Evolutionary conservation across 495 filamentous ascomycete species (phyloP), one percentile per base, ranked within the genome.

Genomic region (Penicillium paxilli): DNA sequence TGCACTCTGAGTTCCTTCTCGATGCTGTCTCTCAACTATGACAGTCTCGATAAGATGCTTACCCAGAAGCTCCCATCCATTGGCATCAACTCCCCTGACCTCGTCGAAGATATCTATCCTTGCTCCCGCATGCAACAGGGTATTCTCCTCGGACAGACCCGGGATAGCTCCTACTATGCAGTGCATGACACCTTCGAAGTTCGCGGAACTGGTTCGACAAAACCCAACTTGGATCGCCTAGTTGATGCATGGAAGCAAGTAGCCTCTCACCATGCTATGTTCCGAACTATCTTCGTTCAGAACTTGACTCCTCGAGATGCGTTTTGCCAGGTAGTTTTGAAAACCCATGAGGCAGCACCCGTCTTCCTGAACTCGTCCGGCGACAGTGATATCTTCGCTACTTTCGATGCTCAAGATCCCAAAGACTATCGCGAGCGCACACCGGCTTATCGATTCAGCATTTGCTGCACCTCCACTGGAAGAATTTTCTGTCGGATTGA

Each of bases 81-180:
- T 12, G 79, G 79, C 5, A 69, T 88, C 0, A 44, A 51, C 0
- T 70, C 72, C 5, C 22, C 74, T 3, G 65, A 69, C 5, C 54
- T 73, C n/a, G 57, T 83, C 6, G 81, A 90, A 62, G 81, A 85
- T 48, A 78, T 80, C 17, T 89, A 88, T 52, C 85, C 85, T 4
- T 86, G 82, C 50, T 85, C 86, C 7, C 80, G 80, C 2, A 84
- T 87, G 62, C 87, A 91, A 57, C 80, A 87, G 57, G 86, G 80
- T 28, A 81, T 90, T 17, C 60, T 90, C 8, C 78, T 87, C 30
- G 83, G 83, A 46, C 82, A 81, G 10, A 70, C 78, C 22, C 71
- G 82, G 26, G 70, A 83, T 40, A 77, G 76, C 12, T 80, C 80
- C 5, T 74, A 81, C 40, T 89, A 87, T 57, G 81, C 82, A 16